Evolutionary conservation across 208 protist genomes (phyloP), one percentile per base, ranked within the genome.

Genomic region (Acanthamoeba castellanii): DNA sequence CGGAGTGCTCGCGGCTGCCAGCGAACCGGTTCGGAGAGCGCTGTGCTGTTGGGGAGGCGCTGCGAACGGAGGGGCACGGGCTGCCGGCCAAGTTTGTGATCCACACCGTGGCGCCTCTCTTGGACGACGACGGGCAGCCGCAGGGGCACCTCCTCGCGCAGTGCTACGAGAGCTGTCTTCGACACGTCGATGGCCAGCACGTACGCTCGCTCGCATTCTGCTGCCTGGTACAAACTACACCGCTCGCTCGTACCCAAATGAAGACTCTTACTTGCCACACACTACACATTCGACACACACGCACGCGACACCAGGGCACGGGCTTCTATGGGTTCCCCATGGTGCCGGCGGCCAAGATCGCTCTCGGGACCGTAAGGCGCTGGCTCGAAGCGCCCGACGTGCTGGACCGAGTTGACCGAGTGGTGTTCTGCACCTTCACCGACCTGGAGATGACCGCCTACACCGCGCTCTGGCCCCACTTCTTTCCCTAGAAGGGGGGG

Each of bases 271-370:
- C 8, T 30, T 68, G 57, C 45, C 7, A 7, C 45, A 42, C 37
- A 47, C 45, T 3, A 47, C 45, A 9, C 25, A 30, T 11, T 0
- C 22, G 1, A n/a, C 59, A 66, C 59, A 30, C 27, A 11, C 25
- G 16, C 81, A n/a, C 14, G 9, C 25, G 11, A 16, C 42, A 16
- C 22, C 81, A 78, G 57, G 87, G 87, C 20, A 92, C 87, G 57
- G 87, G 87, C 61, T 92, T 92, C 87, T 92, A 92, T 32, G 87
- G 87, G 18, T 92, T 76, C 30, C 87, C 87, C 20, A 70, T 70
- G 61, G 87, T 57, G 34, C 61, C 34, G 3, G 87, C 87, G 37
- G 87, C 87, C 45, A 13, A 57, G 14, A 92, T 92, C 8, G 87
- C 87, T 3, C 55, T 92, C 7, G 61, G 87, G 18, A 76, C 57